Evolutionary conservation across 2,329 filamentous ascomycete species (phyloP).

Genomic region (Colletotrichum melonis): DNA sequence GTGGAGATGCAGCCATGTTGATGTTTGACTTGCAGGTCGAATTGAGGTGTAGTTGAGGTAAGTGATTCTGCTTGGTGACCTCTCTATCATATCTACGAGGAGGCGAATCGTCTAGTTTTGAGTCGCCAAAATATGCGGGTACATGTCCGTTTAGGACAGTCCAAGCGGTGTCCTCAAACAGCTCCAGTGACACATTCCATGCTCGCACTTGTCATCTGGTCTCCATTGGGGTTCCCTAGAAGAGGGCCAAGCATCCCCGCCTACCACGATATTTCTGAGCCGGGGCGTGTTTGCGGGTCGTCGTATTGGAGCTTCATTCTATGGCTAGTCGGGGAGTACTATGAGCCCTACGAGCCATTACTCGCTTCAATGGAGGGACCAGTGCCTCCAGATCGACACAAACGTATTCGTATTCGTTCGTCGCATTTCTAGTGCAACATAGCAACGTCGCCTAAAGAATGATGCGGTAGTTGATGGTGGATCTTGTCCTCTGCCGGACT

Average conservation of each 20-base stretch:
- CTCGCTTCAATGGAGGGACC: background rate
- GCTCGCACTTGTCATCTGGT: background rate
- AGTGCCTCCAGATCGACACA: background rate
- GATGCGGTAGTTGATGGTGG: background rate
- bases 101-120: background rate
- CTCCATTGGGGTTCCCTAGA: background rate
- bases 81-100: background rate
- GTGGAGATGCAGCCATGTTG: conserved; percentile 13
- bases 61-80: background rate
- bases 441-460: background rate
- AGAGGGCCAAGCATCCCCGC: background rate
- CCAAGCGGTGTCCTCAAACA: conserved; percentile 5
- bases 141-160: background rate
- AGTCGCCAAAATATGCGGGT: background rate
- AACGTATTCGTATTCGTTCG: conserved; percentile 27
- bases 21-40: background rate
- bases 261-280: background rate
- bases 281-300: background rate
- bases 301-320: background rate
- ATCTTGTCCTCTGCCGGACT: background rate
- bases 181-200: background rate
- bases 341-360: background rate
- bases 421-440: background rate
- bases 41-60: background rate
- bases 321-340: background rate